phyloP scores from a whole-genome alignment of 2,329 filamentous ascomycete species.

The Cyphellophora attinorum region DNA sequence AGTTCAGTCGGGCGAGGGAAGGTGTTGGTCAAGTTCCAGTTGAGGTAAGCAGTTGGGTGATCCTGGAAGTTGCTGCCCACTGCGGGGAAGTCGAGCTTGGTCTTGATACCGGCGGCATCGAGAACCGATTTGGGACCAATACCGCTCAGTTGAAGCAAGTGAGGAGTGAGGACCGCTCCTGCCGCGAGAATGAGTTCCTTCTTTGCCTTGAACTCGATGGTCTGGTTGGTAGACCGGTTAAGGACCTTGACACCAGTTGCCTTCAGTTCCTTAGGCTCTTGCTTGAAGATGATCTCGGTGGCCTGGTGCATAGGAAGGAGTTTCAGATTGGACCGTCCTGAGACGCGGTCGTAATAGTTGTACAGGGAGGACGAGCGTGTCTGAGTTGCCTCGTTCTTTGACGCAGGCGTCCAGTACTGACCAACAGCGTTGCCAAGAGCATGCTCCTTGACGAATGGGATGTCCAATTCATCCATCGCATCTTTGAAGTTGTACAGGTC shows the following conservation, averaged over 20 bases:
- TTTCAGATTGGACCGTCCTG: constrained; percentile 25
- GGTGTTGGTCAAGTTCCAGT: constrained; percentile 8
- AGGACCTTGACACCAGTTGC: constrained; percentile 10
- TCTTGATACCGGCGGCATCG: constrained; percentile 27
- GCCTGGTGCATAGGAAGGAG: constrained; percentile 24
- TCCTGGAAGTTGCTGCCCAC: constrained; percentile 34
- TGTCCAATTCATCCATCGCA: constrained; percentile 27
- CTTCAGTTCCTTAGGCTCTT: neutral
- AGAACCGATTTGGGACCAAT: constrained; percentile 33
- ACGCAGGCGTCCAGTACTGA: constrained; percentile 26
- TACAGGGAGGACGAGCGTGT: constrained; percentile 29
- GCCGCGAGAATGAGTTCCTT: constrained; percentile 35
- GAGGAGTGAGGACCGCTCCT: constrained; percentile 31
- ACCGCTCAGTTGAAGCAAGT: constrained; percentile 41
- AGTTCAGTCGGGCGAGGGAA: constrained; percentile 11
- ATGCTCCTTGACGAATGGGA: constrained; percentile 28
- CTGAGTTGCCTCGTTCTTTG: constrained; percentile 24
- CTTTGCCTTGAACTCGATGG: constrained; percentile 18
- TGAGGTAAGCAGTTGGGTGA: constrained; percentile 13
- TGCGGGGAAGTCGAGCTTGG: constrained; percentile 36
- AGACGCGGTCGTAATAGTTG: constrained; percentile 28
- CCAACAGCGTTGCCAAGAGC: constrained; percentile 27
- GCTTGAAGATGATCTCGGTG: constrained; percentile 21
- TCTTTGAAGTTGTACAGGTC: constrained; percentile 11
- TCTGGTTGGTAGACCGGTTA: constrained; percentile 2